phyloP scores from a whole-genome alignment of 441 rosid genomes.

The Pelargonium myrrhifolium region DNA sequence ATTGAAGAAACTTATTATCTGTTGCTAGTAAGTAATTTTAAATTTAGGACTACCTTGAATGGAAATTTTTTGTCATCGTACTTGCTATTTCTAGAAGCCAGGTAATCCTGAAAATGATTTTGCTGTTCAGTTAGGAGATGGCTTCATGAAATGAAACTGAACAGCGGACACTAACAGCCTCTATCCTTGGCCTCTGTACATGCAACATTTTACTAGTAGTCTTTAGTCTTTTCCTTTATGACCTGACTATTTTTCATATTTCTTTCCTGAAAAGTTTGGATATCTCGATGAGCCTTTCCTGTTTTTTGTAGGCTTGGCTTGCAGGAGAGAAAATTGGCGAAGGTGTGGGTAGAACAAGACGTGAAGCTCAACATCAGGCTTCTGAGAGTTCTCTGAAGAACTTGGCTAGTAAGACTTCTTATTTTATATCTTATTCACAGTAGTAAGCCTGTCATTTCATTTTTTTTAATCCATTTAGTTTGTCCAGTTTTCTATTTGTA shows the following conservation, averaged over 20 bases:
- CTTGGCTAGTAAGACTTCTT: constrained; percentile 59
- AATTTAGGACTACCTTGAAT: background rate
- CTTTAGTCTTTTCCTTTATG: background rate
- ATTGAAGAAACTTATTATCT: background rate
- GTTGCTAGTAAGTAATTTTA: background rate
- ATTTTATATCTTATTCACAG: background rate
- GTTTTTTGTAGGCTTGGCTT: constrained; percentile 67
- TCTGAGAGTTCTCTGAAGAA: constrained; percentile 70
- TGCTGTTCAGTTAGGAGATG: background rate
- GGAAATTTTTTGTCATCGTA: background rate
- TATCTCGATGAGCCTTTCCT: constrained; percentile 16
- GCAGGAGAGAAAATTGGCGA: constrained; percentile 77
- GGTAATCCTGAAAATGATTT: background rate
- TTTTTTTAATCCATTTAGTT: background rate
- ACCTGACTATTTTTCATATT: background rate
- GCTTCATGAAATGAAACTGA: background rate
- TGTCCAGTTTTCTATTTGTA: background rate
- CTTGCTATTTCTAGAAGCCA: background rate
- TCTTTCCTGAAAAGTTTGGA: background rate
- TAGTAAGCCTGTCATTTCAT: background rate
- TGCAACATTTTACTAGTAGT: background rate
- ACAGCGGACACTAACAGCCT: background rate
- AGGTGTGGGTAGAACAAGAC: constrained; percentile 78
- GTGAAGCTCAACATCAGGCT: constrained; percentile 77
- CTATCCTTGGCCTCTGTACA: background rate